phyloP scores from a whole-genome alignment of 1,284 basidiomycete genomes.

The Phellinidium pouzarii region DNA sequence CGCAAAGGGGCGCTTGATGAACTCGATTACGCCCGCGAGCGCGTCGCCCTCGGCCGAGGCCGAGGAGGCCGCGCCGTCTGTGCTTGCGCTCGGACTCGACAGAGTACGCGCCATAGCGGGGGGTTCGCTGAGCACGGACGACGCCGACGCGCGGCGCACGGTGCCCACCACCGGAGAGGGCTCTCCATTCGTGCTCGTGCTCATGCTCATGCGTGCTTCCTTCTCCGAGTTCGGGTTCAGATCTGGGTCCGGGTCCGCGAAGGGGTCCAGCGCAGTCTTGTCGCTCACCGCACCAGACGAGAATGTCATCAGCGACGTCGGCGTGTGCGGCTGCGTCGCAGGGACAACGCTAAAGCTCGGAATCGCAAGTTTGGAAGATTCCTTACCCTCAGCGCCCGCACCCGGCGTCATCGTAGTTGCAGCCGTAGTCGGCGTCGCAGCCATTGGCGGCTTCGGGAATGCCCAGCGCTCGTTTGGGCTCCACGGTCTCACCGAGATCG shows the following conservation, averaged over 20 bases:
- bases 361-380: no score
- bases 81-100: no score
- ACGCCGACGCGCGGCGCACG: background rate
- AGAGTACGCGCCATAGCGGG: background rate
- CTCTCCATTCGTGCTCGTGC: background rate
- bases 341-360: no score
- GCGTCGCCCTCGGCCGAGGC: background rate
- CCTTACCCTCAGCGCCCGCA: no score
- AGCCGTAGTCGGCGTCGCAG: background rate
- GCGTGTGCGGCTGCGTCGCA: background rate
- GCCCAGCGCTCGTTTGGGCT: conserved; percentile 17
- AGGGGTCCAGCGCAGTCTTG: background rate
- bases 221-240: no score
- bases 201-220: no score
- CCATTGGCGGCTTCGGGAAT: conserved; percentile 14
- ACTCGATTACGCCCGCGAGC: conserved; percentile 12
- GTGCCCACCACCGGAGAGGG: background rate
- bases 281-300: background rate
- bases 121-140: background rate
- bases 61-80: no score
- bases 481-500: conserved; percentile 16
- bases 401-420: no score
- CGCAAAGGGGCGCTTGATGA: conserved; percentile 47
- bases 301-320: conserved; percentile 1
- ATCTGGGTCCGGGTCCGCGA: conserved; percentile 1